Conservation (phyloP, 805 yeast genomes). For the Lipomyces mesembrius region DNA sequence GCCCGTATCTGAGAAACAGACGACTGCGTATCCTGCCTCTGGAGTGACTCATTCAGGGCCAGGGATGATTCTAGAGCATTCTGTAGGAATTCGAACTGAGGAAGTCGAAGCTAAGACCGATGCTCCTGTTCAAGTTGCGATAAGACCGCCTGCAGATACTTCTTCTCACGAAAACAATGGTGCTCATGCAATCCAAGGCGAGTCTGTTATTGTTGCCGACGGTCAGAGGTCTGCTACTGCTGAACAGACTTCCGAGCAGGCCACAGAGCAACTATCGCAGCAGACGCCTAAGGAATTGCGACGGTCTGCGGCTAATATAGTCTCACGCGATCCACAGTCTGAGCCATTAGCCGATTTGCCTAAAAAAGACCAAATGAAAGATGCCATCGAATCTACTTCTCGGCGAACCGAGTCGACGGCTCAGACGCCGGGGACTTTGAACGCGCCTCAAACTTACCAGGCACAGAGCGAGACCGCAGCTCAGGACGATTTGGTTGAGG, state of each 20-base stretch:
- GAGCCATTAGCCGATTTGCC: neutral
- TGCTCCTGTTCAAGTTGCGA: neutral
- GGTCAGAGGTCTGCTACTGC: neutral
- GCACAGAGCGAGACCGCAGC: neutral
- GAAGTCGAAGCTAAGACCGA: neutral
- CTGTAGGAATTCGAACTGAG: neutral
- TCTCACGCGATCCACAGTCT: neutral
- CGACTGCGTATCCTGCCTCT: neutral
- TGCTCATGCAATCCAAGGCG: neutral
- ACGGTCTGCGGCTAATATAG: neutral
- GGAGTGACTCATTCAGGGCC: neutral
- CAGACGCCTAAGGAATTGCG: neutral
- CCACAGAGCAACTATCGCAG: neutral
- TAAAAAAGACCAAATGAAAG: neutral
- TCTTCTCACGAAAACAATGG: neutral
- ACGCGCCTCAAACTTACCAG: neutral
- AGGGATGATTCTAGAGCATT: neutral
- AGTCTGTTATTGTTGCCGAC: neutral
- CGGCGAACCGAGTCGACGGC: neutral
- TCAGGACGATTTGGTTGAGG: no score
- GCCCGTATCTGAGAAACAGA: neutral
- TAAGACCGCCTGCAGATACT: neutral
- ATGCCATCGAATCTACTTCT: neutral
- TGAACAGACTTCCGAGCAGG: neutral
- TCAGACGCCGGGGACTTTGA: neutral